phyloP scores from a whole-genome alignment of 148 eudicot species.

The Hydrangea macrophylla region DNA sequence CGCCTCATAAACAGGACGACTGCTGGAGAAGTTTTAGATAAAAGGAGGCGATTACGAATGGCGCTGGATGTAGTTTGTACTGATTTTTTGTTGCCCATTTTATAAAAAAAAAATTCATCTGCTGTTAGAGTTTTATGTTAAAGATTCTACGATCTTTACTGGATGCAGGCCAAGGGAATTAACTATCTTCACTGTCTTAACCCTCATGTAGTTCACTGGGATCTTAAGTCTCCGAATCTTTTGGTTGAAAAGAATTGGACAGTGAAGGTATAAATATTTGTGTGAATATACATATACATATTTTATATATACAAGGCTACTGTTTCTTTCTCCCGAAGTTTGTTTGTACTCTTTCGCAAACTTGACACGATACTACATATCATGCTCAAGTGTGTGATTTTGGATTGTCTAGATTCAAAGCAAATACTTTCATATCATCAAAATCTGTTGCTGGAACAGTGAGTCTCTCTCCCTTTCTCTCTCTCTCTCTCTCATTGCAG shows the following conservation, averaged over 20 bases:
- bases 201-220: slow-evolving; percentile 98
- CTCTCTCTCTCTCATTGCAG: neutral
- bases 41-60: slow-evolving; percentile 84
- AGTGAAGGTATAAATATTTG: slow-evolving; percentile 73
- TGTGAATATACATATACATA: no score
- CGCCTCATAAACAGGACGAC: slow-evolving; percentile 88
- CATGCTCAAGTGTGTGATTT: slow-evolving; percentile 85
- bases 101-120: neutral
- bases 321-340: neutral
- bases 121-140: neutral
- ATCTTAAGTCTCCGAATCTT: slow-evolving; percentile 93
- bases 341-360: neutral
- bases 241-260: slow-evolving; percentile 95
- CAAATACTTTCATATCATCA: slow-evolving; percentile 85
- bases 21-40: slow-evolving; percentile 78
- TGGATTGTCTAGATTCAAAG: slow-evolving; percentile 97
- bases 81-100: neutral
- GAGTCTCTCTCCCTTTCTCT: slow-evolving; percentile 31
- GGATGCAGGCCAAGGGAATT: slow-evolving; percentile 84
- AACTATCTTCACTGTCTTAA: slow-evolving; percentile 85
- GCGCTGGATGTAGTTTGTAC: slow-evolving; percentile 92
- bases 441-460: slow-evolving; percentile 99
- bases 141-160: neutral
- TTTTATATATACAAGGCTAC: neutral
- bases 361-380: neutral